Evolutionary conservation across 768 basidiomycete species (phyloP).

Genomic region (Lepiota venenata): DNA sequence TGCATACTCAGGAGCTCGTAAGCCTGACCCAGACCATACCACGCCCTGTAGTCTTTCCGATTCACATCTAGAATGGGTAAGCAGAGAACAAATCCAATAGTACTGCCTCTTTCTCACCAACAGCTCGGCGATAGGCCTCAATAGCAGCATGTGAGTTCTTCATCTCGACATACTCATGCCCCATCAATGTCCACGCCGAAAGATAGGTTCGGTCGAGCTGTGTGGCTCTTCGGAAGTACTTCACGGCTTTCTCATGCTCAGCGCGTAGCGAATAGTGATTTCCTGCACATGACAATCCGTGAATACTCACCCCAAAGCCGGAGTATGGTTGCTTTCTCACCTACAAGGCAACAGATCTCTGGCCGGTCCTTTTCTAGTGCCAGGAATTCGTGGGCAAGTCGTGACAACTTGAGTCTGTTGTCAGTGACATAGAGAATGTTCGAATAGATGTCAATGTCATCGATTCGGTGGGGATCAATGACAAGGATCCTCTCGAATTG

Average conservation of each 20-base stretch:
- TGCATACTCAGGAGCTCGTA: constrained; percentile 98
- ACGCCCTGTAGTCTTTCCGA: constrained; percentile 94
- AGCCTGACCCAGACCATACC: constrained; percentile 98
- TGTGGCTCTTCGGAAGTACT: constrained; percentile 93
- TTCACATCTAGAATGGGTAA: constrained; percentile 68
- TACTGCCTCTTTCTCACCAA: constrained; percentile 62
- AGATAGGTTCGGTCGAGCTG: constrained; percentile 93
- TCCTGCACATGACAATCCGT: constrained; percentile 45
- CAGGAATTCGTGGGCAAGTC: constrained; percentile 88
- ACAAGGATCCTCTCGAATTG: constrained; percentile 83
- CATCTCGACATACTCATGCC: constrained; percentile 98
- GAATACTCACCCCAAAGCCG: background rate
- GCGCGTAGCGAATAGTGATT: constrained; percentile 93
- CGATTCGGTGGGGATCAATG: constrained; percentile 84
- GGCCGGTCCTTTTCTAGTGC: constrained; percentile 89
- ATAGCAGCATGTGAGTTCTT: constrained; percentile 99
- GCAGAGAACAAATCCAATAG: background rate
- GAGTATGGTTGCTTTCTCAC: constrained; percentile 41
- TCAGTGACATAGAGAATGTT: constrained; percentile 97
- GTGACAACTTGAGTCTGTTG: constrained; percentile 82
- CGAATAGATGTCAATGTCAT: constrained; percentile 94
- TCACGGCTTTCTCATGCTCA: constrained; percentile 95
- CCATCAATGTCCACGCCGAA: constrained; percentile 98
- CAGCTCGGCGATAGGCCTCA: constrained; percentile 93
- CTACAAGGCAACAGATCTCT: constrained; percentile 94